These are phyloP conservation scores for Fagus crenata DNA, from an alignment of 306 rosid genomes.

Conservation along the genomic window DNA sequence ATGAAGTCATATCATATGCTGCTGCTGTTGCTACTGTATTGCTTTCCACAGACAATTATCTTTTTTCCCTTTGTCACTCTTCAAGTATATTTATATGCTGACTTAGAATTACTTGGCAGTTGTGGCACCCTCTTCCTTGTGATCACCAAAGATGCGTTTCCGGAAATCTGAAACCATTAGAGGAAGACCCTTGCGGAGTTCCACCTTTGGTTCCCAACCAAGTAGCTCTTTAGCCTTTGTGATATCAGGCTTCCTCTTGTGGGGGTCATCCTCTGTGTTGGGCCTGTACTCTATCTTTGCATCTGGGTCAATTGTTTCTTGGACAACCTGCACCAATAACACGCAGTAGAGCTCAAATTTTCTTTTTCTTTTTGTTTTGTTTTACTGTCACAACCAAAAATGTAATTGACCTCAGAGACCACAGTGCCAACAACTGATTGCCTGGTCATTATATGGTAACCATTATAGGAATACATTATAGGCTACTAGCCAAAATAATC, in stretches of 20 bases:
- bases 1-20: neutral
- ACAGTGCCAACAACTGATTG: too few species aligned
- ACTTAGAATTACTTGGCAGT: conserved; percentile 35
- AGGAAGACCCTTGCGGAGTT: conserved; percentile 87
- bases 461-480: too few species aligned
- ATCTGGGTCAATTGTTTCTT: conserved; percentile 91
- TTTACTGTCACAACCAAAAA: too few species aligned
- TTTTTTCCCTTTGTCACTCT: conserved; percentile 29
- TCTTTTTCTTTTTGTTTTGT: too few species aligned
- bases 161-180: conserved; percentile 91
- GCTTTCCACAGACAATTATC: conserved; percentile 29
- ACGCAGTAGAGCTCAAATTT: neutral
- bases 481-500: too few species aligned
- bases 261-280: conserved; percentile 96
- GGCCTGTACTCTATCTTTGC: conserved; percentile 87
- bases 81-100: conserved; percentile 19
- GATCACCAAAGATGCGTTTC: conserved; percentile 93
- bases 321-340: conserved; percentile 73
- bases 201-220: conserved; percentile 94
- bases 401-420: too few species aligned
- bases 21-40: conserved; percentile 22
- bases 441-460: too few species aligned
- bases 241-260: conserved; percentile 96
- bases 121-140: conserved; percentile 54
- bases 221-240: conserved; percentile 74